Percentiles rank a stretch among this genome's conserved stretches.
Conservation (phyloP, 169 alveolate genomes). For the Blepharisma undulans region DNA sequence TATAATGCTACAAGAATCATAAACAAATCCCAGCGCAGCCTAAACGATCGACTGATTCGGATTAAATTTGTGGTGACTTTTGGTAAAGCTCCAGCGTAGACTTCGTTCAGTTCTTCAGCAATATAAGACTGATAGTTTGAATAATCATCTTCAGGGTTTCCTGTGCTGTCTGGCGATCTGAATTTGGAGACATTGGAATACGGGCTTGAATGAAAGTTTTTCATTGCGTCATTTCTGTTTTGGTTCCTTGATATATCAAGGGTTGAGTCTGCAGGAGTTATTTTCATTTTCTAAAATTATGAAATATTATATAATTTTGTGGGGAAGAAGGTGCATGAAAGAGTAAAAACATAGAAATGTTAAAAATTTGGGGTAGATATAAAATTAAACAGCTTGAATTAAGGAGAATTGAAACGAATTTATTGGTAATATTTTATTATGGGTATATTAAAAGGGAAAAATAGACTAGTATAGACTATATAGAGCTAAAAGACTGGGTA, state of each 20-base stretch:
- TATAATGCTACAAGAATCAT: slow-evolving; percentile 51
- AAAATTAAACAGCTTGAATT: not conserved
- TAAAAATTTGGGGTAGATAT: not conserved
- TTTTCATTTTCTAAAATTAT: not conserved
- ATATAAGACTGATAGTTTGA: not conserved
- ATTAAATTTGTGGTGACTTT: slow-evolving; percentile 20
- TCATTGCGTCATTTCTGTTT: not conserved
- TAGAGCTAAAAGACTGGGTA: too few species aligned
- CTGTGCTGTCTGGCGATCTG: not conserved
- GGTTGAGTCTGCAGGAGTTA: not conserved
- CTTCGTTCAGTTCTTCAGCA: not conserved
- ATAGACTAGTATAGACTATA: too few species aligned
- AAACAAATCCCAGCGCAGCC: slow-evolving; percentile 58
- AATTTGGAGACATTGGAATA: not conserved
- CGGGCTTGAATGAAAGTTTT: not conserved
- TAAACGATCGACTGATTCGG: not conserved
- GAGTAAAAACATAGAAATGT: not conserved
- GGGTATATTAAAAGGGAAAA: too few species aligned
- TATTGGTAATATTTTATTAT: too few species aligned
- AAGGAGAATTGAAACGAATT: not conserved
- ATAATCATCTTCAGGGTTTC: slow-evolving; percentile 3
- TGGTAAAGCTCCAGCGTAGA: not conserved
- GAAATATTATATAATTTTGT: not conserved
- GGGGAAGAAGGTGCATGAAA: not conserved
- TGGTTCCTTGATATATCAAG: not conserved